Percentiles rank a stretch among this genome's conserved stretches.
phyloP scores from a whole-genome alignment of 257 asterid genomes.

The Eucommia ulmoides region DNA sequence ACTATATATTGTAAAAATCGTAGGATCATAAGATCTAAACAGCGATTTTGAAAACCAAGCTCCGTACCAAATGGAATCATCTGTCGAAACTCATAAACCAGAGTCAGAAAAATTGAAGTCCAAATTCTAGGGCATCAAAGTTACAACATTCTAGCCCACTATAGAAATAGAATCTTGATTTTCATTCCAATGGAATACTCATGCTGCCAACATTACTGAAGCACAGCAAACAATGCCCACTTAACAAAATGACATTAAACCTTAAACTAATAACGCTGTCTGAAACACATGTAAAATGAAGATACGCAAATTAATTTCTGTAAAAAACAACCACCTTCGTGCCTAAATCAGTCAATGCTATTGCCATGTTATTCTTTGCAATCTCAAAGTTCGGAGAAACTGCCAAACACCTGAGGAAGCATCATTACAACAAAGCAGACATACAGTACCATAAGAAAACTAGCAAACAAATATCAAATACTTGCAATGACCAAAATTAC shows the following conservation, averaged over 20 bases:
- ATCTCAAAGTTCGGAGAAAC: conserved; percentile 99
- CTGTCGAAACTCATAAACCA: no score
- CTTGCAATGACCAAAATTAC: neutral
- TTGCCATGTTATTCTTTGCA: conserved; percentile 98
- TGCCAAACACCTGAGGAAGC: conserved; percentile 64
- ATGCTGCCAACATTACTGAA: neutral
- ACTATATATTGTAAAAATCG: no score
- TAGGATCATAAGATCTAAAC: no score
- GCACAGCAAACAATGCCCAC: neutral
- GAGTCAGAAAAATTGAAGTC: no score
- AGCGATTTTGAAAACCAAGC: no score
- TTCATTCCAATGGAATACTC: neutral
- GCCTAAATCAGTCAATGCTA: conserved; percentile 97
- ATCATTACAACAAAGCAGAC: conserved; percentile 1
- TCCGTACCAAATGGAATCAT: no score
- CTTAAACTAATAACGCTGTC: no score
- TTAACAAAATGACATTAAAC: neutral
- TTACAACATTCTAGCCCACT: neutral
- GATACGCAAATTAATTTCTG: conserved; percentile 4
- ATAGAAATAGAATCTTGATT: neutral
- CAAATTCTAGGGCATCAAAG: neutral
- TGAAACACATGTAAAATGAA: no score
- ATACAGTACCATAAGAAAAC: neutral
- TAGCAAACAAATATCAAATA: neutral
- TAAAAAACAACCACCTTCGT: conserved; percentile 52